A percentile compares a stretch with the other conserved stretches of the same genome.
phyloP scores from a whole-genome alignment of 2,329 filamentous ascomycete species.

The Aspergillaceae sp. region DNA sequence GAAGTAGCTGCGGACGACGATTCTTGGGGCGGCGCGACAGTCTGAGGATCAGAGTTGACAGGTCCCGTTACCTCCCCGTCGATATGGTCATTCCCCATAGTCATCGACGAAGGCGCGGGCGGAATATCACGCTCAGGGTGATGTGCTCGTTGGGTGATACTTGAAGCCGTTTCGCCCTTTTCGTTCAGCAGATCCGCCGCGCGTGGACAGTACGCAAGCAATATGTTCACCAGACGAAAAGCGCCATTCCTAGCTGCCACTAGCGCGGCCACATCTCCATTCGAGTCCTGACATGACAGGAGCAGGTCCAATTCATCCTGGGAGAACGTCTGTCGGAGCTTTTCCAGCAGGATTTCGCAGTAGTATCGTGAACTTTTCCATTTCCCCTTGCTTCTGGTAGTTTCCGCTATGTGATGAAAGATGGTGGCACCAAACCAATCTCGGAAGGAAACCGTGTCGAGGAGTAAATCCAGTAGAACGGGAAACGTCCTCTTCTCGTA shows the following conservation, averaged over 20 bases:
- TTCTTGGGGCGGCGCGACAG: slow-evolving; percentile 27
- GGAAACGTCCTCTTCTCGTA: slow-evolving; percentile 90
- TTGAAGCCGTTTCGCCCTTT: slow-evolving; percentile 73
- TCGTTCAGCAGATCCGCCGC: slow-evolving; percentile 74
- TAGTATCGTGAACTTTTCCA: slow-evolving; percentile 89
- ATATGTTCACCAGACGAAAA: slow-evolving; percentile 61
- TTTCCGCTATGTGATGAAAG: slow-evolving; percentile 87
- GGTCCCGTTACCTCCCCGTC: slow-evolving; percentile 19
- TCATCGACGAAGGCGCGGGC: slow-evolving; percentile 62
- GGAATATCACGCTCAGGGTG: slow-evolving; percentile 55
- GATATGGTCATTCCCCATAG: slow-evolving; percentile 31
- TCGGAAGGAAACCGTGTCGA: slow-evolving; percentile 68
- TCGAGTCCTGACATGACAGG: slow-evolving; percentile 71
- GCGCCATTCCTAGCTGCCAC: slow-evolving; percentile 80
- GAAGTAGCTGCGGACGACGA: slow-evolving; percentile 54
- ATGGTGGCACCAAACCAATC: slow-evolving; percentile 79
- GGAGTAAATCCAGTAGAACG: slow-evolving; percentile 70
- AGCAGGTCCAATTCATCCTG: slow-evolving; percentile 68
- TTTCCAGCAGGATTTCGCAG: slow-evolving; percentile 81
- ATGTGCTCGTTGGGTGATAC: slow-evolving; percentile 69
- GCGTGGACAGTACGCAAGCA: slow-evolving; percentile 64
- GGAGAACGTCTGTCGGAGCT: slow-evolving; percentile 68
- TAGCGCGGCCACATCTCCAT: slow-evolving; percentile 85
- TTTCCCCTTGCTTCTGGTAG: slow-evolving; percentile 76
- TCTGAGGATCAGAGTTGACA: slow-evolving; percentile 23